Conservation (phyloP, 1,284 basidiomycete genomes). For the Tilletia caries region DNA sequence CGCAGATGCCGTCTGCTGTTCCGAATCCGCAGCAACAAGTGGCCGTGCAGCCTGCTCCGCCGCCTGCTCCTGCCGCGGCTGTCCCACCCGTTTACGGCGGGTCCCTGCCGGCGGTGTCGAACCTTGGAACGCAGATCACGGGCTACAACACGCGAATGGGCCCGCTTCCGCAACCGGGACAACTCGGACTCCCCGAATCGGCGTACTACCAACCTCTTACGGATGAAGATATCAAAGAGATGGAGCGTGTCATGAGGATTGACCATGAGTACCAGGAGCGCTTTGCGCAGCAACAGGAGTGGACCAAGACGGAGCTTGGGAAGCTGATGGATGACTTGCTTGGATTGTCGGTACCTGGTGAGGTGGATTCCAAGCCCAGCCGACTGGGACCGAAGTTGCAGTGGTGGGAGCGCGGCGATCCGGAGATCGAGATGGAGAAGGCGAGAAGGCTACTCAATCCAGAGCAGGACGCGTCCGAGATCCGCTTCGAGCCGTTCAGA, state of each 20-base stretch:
- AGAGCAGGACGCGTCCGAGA: background rate
- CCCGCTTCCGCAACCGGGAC: slow-evolving; percentile 63
- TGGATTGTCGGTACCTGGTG: slow-evolving; percentile 27
- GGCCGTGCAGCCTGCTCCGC: slow-evolving; percentile 19
- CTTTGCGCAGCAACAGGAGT: slow-evolving; percentile 43
- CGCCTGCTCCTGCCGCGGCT: slow-evolving; percentile 35
- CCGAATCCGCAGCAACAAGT: slow-evolving; percentile 28
- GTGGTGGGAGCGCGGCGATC: slow-evolving; percentile 47
- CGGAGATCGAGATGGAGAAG: slow-evolving; percentile 22
- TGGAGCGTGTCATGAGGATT: slow-evolving; percentile 61
- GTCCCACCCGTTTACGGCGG: slow-evolving; percentile 51
- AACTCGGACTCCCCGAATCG: slow-evolving; percentile 53
- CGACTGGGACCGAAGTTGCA: slow-evolving; percentile 20
- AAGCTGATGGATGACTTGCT: slow-evolving; percentile 31
- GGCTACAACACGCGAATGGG: slow-evolving; percentile 66
- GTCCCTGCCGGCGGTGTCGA: slow-evolving; percentile 45
- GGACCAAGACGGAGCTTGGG: slow-evolving; percentile 35
- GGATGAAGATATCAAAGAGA: slow-evolving; percentile 57
- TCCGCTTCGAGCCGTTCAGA: slow-evolving; percentile 29
- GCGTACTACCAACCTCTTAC: slow-evolving; percentile 62
- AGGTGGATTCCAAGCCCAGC: slow-evolving; percentile 25
- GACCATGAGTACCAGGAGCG: slow-evolving; percentile 59
- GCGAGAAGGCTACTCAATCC: slow-evolving; percentile 1
- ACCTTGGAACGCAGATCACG: slow-evolving; percentile 59
- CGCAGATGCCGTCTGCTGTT: no score